Conservation (phyloP, 495 filamentous ascomycete species). For the Immersiella caudata region DNA sequence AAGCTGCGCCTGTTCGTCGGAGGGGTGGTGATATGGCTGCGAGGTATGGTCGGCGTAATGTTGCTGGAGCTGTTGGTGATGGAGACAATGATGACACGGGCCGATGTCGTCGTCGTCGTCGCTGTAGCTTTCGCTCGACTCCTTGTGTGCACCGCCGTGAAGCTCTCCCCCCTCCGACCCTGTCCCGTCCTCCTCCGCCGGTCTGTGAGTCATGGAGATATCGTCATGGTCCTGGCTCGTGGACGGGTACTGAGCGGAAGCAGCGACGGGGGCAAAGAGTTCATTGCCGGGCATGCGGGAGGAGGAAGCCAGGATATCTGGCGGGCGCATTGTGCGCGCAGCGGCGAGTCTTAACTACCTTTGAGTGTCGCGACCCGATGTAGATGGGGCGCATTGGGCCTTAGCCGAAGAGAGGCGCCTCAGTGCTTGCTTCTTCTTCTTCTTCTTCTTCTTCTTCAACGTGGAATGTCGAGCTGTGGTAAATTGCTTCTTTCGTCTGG, state of each 20-base stretch:
- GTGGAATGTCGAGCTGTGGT: neutral
- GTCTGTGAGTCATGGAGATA: conserved; percentile 20
- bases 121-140: conserved; percentile 24
- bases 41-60: conserved; percentile 9
- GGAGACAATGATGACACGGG: conserved; percentile 12
- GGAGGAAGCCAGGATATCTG: neutral
- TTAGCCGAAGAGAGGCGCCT: neutral
- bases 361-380: neutral
- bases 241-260: neutral
- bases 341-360: neutral
- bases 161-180: conserved; percentile 19
- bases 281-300: neutral
- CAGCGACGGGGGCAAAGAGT: neutral
- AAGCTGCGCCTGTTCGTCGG: conserved; percentile 6
- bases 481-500: neutral
- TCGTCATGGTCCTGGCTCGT: conserved; percentile 15
- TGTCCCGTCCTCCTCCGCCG: conserved; percentile 23
- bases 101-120: conserved; percentile 1
- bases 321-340: neutral
- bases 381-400: neutral
- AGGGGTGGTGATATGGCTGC: neutral
- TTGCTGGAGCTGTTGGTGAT: conserved; percentile 15
- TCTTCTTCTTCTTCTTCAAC: neutral
- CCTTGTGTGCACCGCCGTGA: conserved; percentile 29
- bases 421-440: neutral